Percentiles rank a stretch among this genome's conserved stretches.
phyloP scores from a whole-genome alignment of 1,139 yeast genomes.

The Saccharomyces hybrid region DNA sequence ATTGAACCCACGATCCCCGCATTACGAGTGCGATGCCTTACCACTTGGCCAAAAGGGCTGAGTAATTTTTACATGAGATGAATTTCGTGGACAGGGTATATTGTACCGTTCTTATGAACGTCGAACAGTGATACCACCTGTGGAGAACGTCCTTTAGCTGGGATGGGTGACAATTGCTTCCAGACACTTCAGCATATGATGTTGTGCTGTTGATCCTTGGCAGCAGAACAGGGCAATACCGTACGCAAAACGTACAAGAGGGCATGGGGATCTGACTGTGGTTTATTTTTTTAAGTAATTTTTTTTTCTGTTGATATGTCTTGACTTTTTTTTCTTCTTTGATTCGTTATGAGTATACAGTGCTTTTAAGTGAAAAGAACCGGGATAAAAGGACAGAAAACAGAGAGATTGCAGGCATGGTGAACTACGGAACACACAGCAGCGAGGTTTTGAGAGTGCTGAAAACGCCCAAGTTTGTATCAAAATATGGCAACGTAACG shows the following conservation, averaged over 20 bases:
- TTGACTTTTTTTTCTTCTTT: neutral
- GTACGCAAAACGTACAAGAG: too few relatives aligned
- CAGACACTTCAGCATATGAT: too few relatives aligned
- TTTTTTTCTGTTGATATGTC: neutral
- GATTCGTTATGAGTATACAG: neutral
- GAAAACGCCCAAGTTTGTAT: neutral
- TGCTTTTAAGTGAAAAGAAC: neutral
- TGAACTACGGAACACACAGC: neutral
- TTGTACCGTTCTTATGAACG: neutral
- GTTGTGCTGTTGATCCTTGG: too few relatives aligned
- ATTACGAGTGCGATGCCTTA: conserved; percentile 63
- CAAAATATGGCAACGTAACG: neutral
- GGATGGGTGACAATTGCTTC: too few relatives aligned
- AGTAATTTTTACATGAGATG: neutral
- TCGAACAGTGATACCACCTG: neutral
- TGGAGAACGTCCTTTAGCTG: too few relatives aligned
- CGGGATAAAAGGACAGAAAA: neutral
- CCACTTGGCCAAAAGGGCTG: conserved; percentile 54
- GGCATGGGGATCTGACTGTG: too few relatives aligned
- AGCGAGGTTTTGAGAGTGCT: neutral
- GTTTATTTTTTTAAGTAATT: neutral
- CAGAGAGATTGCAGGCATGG: neutral
- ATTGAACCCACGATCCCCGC: conserved; percentile 57
- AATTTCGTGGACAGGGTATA: neutral
- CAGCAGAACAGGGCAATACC: too few relatives aligned